Conservation (phyloP, 805 yeast genomes). For the Candida qinlingensis region DNA sequence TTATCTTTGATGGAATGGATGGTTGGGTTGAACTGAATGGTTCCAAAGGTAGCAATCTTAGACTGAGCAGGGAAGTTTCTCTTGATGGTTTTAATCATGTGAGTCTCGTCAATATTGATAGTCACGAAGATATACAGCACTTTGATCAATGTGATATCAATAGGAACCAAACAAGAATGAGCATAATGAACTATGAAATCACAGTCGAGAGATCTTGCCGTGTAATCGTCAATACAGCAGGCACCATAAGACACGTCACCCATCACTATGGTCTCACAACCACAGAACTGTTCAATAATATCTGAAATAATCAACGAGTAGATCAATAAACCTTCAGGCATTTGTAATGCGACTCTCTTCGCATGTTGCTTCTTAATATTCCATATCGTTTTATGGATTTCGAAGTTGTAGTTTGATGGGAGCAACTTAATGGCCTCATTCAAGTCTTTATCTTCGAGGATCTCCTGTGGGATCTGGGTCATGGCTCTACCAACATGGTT, state of each 20-base stretch:
- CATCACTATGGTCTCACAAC: conserved; percentile 86
- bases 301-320: conserved; percentile 89
- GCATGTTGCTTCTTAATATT: conserved; percentile 73
- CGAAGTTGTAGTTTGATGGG: conserved; percentile 92
- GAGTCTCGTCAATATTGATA: conserved; percentile 79
- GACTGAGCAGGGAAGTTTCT: conserved; percentile 62
- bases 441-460: conserved; percentile 72
- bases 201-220: conserved; percentile 89
- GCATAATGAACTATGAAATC: conserved; percentile 96
- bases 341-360: conserved; percentile 84
- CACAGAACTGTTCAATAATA: conserved; percentile 86
- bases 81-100: conserved; percentile 69
- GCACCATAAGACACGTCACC: conserved; percentile 99
- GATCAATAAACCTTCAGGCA: conserved; percentile 94
- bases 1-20: conserved; percentile 71
- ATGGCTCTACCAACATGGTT: conserved; percentile 51
- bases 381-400: conserved; percentile 94
- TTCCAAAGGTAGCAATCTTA: conserved; percentile 81
- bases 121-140: conserved; percentile 95
- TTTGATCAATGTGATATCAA: conserved; percentile 84
- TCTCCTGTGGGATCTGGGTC: conserved; percentile 87
- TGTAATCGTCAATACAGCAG: conserved; percentile 94
- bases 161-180: conserved; percentile 93
- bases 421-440: conserved; percentile 75
- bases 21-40: conserved; percentile 95